Evolutionary conservation across 148 eudicot genomes (phyloP), one percentile per base, ranked within the genome.

Genomic region (Vaccinium macrocarpon): DNA sequence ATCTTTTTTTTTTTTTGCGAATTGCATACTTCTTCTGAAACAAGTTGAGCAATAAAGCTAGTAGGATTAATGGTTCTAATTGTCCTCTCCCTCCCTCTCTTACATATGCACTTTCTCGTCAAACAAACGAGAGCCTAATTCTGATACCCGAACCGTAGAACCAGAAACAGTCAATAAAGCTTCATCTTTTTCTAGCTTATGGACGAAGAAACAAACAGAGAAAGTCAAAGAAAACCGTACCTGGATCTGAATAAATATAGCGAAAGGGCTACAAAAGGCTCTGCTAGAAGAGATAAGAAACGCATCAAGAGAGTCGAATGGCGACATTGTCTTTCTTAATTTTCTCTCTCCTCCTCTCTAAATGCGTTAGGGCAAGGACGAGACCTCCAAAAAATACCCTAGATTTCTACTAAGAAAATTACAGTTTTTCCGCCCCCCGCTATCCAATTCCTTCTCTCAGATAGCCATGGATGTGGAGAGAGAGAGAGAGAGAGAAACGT

Each of bases 231-330:
- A 73, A 79, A 82, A 9, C 8, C 72, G 35, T 21, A 93, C 96
- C 99, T 96, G 99, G 95, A 92, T 92, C 96, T 96, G 99, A 81
- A 96, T 27, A 82, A 93, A 94, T 80, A 88, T 42, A 27, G 93
- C 95, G 70, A 91, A 11, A 8, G 93, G 92, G 66, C 82, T 82
- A 82, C 90, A 90, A 57, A 85, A 93, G 70, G 94, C 92, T 87
- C 88, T 87, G 90, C 93, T 92, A 19, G 94, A 91, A 76, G 92
- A 82, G 78, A 94, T 88, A 29, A 96, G 81, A 71, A 93, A 88
- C 71, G 85, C 87, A 86, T 96, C 99, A 23, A 96, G 56, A 61
- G 95, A 90, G 74, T 91, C 91, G 27, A 91, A 85, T 15, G 91
- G 57, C 70, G 90, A 74, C 93, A 94, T 94, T 72, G 84, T 81